These are phyloP conservation scores for Vitis hybrid DNA, from an alignment of 177 flowering plant genomes.

Conservation along the genomic window DNA sequence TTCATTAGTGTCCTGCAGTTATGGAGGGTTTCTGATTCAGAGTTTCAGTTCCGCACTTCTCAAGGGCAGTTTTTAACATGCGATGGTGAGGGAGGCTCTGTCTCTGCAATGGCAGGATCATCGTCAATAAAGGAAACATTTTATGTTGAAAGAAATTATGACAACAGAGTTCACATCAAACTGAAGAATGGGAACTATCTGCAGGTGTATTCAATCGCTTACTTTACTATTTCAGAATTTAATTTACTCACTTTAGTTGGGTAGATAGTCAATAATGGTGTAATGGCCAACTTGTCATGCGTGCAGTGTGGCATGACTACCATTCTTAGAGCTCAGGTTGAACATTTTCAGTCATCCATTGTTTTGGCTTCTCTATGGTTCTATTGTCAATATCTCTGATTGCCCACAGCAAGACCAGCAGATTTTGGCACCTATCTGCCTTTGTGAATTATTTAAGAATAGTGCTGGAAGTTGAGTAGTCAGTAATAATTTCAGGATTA, in stretches of 20 bases:
- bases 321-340: no score
- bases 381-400: no score
- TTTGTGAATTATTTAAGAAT: no score
- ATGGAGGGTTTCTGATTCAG: constrained; percentile 75
- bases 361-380: no score
- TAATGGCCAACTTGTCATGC: neutral
- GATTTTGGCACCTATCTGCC: no score
- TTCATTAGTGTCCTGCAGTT: constrained; percentile 39
- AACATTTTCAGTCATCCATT: no score
- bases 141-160: constrained; percentile 55
- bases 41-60: constrained; percentile 66
- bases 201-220: constrained; percentile 46
- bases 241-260: neutral
- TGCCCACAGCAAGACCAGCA: no score
- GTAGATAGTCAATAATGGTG: neutral
- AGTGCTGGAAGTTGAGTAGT: no score
- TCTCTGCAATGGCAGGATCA: constrained; percentile 54
- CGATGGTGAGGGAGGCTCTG: constrained; percentile 42
- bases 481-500: no score
- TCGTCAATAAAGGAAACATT: constrained; percentile 61
- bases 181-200: constrained; percentile 58
- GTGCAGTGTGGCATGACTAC: no score
- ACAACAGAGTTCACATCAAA: constrained; percentile 60
- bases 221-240: neutral
- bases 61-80: constrained; percentile 74